Percentiles rank a stretch among this genome's conserved stretches.
These are phyloP conservation scores for Lodderomyces margitis DNA, from an alignment of 1,139 yeast species.

Conservation along the genomic window DNA sequence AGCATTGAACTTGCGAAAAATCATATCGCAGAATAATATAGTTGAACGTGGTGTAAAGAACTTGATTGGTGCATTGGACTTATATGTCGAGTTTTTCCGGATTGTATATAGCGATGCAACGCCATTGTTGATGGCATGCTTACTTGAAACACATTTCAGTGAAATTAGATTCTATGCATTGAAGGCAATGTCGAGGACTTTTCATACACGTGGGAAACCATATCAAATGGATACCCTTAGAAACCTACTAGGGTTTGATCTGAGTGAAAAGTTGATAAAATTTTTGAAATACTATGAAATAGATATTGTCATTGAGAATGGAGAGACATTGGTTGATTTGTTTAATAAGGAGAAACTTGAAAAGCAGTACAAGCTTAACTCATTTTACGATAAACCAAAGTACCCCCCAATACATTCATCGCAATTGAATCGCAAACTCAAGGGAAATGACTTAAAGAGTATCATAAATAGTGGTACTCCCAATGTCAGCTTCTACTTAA, in stretches of 20 bases:
- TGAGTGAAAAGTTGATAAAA: slow-evolving; percentile 45
- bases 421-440: slow-evolving; percentile 51
- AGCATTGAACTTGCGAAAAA: slow-evolving; percentile 67
- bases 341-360: slow-evolving; percentile 49
- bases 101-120: slow-evolving; percentile 47
- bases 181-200: slow-evolving; percentile 62
- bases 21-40: slow-evolving; percentile 63
- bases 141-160: slow-evolving; percentile 78
- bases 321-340: slow-evolving; percentile 49
- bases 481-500: slow-evolving; percentile 16
- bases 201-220: slow-evolving; percentile 72
- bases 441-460: slow-evolving; percentile 25
- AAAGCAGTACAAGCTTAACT: slow-evolving; percentile 41
- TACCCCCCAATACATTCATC: slow-evolving; percentile 56
- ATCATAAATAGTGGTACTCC: slow-evolving; percentile 42
- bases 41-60: slow-evolving; percentile 56
- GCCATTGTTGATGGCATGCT: slow-evolving; percentile 71
- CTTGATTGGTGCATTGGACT: slow-evolving; percentile 60
- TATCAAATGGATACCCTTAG: slow-evolving; percentile 49
- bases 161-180: slow-evolving; percentile 77
- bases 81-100: slow-evolving; percentile 66
- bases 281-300: slow-evolving; percentile 69
- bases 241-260: slow-evolving; percentile 64
- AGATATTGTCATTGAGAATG: slow-evolving; percentile 37
- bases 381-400: slow-evolving; percentile 46